Percentiles rank a stretch among this genome's conserved stretches.
Conservation (phyloP, 805 yeast genomes). For the Jamesozyma gamospora region DNA sequence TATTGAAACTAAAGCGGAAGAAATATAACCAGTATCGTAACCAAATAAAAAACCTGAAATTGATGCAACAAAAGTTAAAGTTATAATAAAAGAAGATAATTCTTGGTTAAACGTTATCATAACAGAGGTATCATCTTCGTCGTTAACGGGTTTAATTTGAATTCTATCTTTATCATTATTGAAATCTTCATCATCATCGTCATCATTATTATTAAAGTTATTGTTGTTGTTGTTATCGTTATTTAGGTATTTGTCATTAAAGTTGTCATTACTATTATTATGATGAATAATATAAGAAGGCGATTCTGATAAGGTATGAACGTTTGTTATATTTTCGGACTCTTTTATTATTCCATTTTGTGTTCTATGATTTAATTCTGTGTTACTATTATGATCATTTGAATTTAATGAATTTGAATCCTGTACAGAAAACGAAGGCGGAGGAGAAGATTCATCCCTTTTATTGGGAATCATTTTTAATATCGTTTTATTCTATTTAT, state of each 20-base stretch:
- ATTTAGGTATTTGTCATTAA: no score
- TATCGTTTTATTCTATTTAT: no score
- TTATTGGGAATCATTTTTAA: no score
- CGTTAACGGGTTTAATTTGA: slow-evolving; percentile 32
- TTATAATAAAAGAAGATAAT: slow-evolving; percentile 55
- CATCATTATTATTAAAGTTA: background rate
- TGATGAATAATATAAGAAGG: slow-evolving; percentile 1
- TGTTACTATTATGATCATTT: no score
- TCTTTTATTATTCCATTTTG: no score
- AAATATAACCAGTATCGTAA: slow-evolving; percentile 94
- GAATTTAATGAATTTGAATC: no score
- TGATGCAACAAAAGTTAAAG: slow-evolving; percentile 67
- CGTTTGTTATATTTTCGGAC: no score
- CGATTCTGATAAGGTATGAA: background rate
- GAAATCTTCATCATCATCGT: background rate
- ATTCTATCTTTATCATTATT: slow-evolving; percentile 15
- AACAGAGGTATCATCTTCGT: slow-evolving; percentile 41
- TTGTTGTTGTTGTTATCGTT: background rate
- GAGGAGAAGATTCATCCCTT: no score
- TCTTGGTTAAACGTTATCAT: slow-evolving; percentile 40
- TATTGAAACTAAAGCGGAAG: slow-evolving; percentile 82
- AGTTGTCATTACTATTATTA: background rate
- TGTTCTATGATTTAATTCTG: no score
- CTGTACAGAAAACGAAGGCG: no score
- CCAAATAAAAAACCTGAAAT: slow-evolving; percentile 96